Evolutionary conservation across 352 stramenopile genomes (phyloP), one percentile per base, ranked within the genome.

Genomic region (Globisporangium parvum): DNA sequence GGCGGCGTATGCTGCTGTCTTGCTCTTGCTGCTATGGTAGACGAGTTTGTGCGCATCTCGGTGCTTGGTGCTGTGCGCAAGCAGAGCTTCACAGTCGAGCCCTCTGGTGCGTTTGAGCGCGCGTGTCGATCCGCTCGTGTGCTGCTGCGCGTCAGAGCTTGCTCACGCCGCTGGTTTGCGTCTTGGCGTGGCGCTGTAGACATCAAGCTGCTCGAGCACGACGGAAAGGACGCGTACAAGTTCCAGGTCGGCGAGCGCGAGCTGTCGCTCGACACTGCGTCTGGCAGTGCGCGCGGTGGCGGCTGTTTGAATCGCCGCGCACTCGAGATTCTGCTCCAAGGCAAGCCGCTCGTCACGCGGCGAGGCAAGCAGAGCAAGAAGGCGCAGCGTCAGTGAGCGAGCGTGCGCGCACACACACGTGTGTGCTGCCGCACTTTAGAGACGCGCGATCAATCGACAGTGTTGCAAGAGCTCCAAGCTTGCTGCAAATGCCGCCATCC

Each of bases 331-430:
- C 47, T 91, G 57, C 70, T 91, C 55, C 65, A 85, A 49, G 80
- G 80, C 41, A 85, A 78, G 55, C 78, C 80, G n/a, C 68, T 91
- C 9, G 74, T 88, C 21, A 77, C 73, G 21, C 80, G 75, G 45
- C 84, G 82, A 54, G 57, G 66, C 41, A 88, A 85, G 50, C 67
- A 85, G 57, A 58, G 68, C 42, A 91, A 91, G 66, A 87, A 87
- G 51, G 57, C 63, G n/a, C 37, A 63, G 41, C 62, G 64, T 18
- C 21, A 21, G 18, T 21, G 18, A 47, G 5, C 8, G 41, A 37
- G 31, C 8, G 31, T 37, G 40, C 20, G 39, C 39, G 6, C 40
- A 15, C 40, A 46, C 14, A 23, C 11, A 46, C 40, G 17, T 10
- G 15, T 9, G 17, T 17, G 40, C 23, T n/a, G 18, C 40, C 23